Base-by-base conservation (phyloP, 1,139 yeast species). In the Lodderomyces elongisporus region DNA sequence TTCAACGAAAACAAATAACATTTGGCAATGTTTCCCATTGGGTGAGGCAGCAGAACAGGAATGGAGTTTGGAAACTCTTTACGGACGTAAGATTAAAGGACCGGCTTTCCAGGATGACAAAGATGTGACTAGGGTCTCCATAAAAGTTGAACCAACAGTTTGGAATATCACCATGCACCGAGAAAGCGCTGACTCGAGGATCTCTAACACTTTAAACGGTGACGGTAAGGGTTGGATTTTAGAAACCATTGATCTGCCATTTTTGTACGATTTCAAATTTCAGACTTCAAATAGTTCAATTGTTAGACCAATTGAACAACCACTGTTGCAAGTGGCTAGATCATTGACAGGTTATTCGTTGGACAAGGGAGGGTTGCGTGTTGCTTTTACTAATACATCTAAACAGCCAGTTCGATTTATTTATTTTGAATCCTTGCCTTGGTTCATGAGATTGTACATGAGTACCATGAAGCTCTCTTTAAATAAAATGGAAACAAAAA, bases 261-360 rank as follows among this genome's bases (percentile, higher is more conserved):
- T 49, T 6, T 46, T 47, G 1, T 62, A 62, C 45, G 71, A 76
- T 45, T 42, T 77, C 34, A 47, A 48, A 32, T 56, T 74, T 45
- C 47, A 48, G 5, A 36, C 47, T 5, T 17, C 27, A 5, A 40
- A 44, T 32, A 43, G 45, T 32, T 28, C 35, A 3, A 20, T 13
- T 2, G 44, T 43, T 2, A 48, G 57, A 1, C 58, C 66, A 0
- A 45, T 63, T 1, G 58, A 51, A 2, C 48, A 52, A 1, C 87
- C 91, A 0, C 95, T 95, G 0, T 63, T 91, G 1, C 60, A 56
- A 38, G 93, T 83, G 0, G 82, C 94, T 14, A 74, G 98, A 39
- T 85, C 96, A 0, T 70, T 89, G 39, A 85, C 96, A 0, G 97
- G 97, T 0, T 84, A 82, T 51, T 89, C 96, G 2, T 93, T 83